Conservation (phyloP, 2,329 filamentous ascomycete genomes). For the Simplicillium sp. region DNA sequence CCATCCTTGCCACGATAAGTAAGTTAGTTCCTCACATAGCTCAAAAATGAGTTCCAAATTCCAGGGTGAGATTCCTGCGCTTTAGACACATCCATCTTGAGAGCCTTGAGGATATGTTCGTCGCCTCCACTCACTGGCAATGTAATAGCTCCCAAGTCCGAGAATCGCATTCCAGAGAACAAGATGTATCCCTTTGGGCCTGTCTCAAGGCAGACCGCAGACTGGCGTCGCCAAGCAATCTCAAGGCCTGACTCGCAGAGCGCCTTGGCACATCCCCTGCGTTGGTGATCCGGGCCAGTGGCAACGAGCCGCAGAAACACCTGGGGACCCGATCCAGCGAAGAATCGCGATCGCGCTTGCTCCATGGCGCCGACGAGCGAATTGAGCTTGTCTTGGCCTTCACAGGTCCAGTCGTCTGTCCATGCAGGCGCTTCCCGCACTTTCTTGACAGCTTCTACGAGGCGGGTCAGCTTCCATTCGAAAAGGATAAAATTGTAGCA, state of each 20-base stretch:
- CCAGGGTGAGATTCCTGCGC: not conserved
- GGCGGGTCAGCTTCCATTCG: not conserved
- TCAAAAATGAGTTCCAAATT: conserved; percentile 3
- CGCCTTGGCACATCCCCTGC: conserved; percentile 8
- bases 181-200: conserved; percentile 9
- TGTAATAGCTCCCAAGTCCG: conserved; percentile 7
- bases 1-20: not conserved
- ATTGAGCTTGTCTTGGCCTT: not conserved
- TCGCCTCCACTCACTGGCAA: conserved; percentile 4
- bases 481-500: not conserved
- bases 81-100: conserved; percentile 2
- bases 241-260: conserved; percentile 6
- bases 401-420: not conserved
- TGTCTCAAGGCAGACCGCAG: conserved; percentile 7
- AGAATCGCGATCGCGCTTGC: conserved; percentile 1
- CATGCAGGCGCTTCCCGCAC: not conserved
- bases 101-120: conserved; percentile 8
- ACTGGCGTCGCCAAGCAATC: conserved; percentile 1
- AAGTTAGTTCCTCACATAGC: not conserved
- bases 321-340: conserved; percentile 3
- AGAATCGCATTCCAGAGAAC: conserved; percentile 10
- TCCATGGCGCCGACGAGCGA: conserved; percentile 1
- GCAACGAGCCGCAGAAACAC: conserved; percentile 8
- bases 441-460: not conserved
- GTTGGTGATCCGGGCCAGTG: conserved; percentile 8